A percentile compares a stretch with the other conserved stretches of the same genome.
phyloP scores from a whole-genome alignment of 257 asterid species.

The Fraxinus cuspidata region DNA sequence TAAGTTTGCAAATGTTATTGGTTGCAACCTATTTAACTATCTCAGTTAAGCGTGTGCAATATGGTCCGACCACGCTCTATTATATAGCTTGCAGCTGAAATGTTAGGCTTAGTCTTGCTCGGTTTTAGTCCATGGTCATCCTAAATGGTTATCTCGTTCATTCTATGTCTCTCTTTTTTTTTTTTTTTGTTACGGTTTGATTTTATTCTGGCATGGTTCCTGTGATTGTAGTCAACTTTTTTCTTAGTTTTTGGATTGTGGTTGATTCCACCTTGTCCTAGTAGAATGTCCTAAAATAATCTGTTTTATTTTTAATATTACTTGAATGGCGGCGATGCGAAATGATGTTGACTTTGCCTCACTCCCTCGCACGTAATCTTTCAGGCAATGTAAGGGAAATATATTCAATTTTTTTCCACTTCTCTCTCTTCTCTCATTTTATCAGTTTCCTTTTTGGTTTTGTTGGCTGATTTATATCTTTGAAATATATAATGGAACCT shows the following conservation, averaged over 20 bases:
- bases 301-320: background rate
- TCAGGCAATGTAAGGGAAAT: background rate
- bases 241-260: background rate
- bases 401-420: background rate
- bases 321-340: background rate
- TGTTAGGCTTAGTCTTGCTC: background rate
- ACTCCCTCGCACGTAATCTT: background rate
- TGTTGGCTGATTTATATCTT: background rate
- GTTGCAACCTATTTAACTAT: background rate
- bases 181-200: background rate
- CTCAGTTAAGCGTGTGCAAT: background rate
- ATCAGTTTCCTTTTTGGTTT: background rate
- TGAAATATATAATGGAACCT: background rate
- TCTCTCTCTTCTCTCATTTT: background rate
- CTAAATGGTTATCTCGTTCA: background rate
- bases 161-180: background rate
- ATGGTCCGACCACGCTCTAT: background rate
- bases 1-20: background rate
- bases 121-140: background rate
- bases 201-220: background rate
- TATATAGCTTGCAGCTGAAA: conserved; percentile 1
- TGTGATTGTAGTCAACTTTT: background rate
- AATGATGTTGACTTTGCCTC: background rate
- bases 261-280: background rate
- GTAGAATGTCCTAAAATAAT: background rate